These are phyloP conservation scores for Coix lacrymajobi DNA, from an alignment of 176 grass and related monocot genomes.

Conservation along the genomic window DNA sequence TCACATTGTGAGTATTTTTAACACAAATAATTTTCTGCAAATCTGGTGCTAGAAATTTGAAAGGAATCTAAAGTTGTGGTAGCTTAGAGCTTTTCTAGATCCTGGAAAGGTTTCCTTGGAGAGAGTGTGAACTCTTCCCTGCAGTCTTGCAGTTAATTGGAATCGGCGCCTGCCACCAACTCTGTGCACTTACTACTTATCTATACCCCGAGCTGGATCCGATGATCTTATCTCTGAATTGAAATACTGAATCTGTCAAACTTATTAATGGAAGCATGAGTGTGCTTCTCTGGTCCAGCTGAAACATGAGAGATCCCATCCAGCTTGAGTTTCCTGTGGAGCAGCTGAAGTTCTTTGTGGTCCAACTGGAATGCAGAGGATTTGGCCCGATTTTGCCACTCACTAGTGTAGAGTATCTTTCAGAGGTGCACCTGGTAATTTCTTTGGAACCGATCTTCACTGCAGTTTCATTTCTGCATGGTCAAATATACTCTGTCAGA, in stretches of 20 bases:
- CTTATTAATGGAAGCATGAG: not conserved
- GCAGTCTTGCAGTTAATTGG: not conserved
- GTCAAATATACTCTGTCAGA: not conserved
- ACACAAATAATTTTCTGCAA: not conserved
- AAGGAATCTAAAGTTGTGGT: not conserved
- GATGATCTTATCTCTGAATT: not conserved
- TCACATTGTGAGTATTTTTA: slow-evolving; percentile 24
- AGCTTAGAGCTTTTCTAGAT: not conserved
- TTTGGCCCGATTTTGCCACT: not conserved
- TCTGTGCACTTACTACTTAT: slow-evolving; percentile 16
- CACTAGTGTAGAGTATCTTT: not conserved
- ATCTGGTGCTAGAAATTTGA: not conserved
- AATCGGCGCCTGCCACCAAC: slow-evolving; percentile 39
- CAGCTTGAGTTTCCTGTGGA: not conserved
- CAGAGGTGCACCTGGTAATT: not conserved
- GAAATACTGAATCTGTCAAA: not conserved
- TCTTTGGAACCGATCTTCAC: not conserved
- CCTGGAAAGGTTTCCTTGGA: not conserved
- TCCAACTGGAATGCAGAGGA: not conserved
- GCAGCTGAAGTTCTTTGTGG: not conserved
- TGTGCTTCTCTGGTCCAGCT: slow-evolving; percentile 18
- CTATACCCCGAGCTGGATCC: slow-evolving; percentile 19
- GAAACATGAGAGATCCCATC: not conserved
- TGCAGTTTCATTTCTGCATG: not conserved
- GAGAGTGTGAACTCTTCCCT: not conserved